A percentile compares a stretch with the other conserved stretches of the same genome.
phyloP scores from a whole-genome alignment of 1,284 basidiomycete genomes.

The Ganoderma sp. region DNA sequence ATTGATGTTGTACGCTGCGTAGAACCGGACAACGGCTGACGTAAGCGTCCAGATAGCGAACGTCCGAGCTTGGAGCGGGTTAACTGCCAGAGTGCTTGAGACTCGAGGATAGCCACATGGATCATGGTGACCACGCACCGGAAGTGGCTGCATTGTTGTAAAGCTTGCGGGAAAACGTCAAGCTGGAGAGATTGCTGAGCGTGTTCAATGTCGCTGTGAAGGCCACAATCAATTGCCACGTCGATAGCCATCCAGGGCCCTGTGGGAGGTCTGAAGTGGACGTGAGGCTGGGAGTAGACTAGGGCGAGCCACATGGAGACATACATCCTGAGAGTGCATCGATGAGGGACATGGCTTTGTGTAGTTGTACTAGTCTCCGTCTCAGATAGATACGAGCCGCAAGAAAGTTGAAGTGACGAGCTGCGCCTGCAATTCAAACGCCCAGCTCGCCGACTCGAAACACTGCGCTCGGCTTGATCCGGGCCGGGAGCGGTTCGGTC shows the following conservation, averaged over 20 bases:
- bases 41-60: constrained; percentile 91
- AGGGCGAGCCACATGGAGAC: constrained; percentile 7
- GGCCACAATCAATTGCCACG: constrained; percentile 86
- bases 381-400: not conserved
- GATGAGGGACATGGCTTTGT: constrained; percentile 18
- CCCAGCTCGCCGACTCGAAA: not conserved
- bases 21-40: constrained; percentile 79
- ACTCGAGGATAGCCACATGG: not conserved
- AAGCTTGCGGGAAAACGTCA: constrained; percentile 78
- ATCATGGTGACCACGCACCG: constrained; percentile 21
- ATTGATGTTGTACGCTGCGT: constrained; percentile 88
- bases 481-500: not conserved
- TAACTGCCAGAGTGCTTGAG: constrained; percentile 59
- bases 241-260: constrained; percentile 73
- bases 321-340: constrained; percentile 26
- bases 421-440: not conserved
- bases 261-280: constrained; percentile 53
- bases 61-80: constrained; percentile 81
- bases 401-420: not conserved
- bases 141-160: constrained; percentile 64
- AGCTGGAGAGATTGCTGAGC: constrained; percentile 80
- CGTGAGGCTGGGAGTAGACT: not conserved
- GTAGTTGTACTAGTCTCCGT: not conserved
- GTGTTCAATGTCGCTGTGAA: constrained; percentile 84
- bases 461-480: not conserved